phyloP scores from a whole-genome alignment of 1,139 yeast species.

The Hanseniaspora sp. region DNA sequence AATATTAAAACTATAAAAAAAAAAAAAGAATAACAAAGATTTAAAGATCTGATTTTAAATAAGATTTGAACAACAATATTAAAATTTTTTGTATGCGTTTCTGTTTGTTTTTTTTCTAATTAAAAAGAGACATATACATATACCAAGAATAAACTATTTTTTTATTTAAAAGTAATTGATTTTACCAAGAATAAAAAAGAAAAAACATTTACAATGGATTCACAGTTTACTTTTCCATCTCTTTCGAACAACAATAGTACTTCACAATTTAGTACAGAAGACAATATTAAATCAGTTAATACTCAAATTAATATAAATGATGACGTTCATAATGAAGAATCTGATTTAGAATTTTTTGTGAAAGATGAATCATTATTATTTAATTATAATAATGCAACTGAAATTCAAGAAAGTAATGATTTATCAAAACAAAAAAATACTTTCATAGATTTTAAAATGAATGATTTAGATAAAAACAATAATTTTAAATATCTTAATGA shows the following conservation, averaged over 20 bases:
- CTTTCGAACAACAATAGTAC: not conserved
- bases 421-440: not conserved
- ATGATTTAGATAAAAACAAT: not conserved
- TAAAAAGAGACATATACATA: no score
- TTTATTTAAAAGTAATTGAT: no score
- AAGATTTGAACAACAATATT: no score
- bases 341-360: slow-evolving; percentile 7
- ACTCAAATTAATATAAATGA: slow-evolving; percentile 11
- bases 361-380: slow-evolving; percentile 9
- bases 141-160: no score
- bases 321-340: slow-evolving; percentile 7
- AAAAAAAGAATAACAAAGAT: no score
- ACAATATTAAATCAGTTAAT: not conserved
- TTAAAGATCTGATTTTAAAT: no score
- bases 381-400: not conserved
- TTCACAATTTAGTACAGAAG: not conserved
- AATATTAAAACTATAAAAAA: no score
- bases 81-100: no score
- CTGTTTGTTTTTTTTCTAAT: no score
- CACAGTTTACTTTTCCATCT: not conserved
- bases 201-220: not conserved
- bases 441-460: not conserved
- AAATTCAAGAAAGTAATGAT: not conserved
- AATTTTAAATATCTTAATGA: slow-evolving; percentile 13
- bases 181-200: no score